Conservation (phyloP, 2,329 filamentous ascomycete species). For the Paraphoma chrysanthemicola region DNA sequence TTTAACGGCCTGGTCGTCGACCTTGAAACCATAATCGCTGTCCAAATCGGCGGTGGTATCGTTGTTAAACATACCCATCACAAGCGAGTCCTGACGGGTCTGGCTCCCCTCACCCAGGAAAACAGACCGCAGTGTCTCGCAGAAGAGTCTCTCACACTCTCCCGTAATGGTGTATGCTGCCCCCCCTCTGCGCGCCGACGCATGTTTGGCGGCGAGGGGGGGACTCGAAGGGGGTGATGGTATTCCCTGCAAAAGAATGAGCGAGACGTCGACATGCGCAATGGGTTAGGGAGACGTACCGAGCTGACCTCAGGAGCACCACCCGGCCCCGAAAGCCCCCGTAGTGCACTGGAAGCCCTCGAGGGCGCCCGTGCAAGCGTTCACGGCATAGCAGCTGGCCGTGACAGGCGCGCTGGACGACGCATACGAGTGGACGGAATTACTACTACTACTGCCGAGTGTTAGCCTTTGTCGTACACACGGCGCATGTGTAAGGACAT, state of each 20-base stretch:
- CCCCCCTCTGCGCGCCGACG: slow-evolving; percentile 73
- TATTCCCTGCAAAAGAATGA: slow-evolving; percentile 64
- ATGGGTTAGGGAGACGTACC: slow-evolving; percentile 43
- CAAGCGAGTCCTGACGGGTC: slow-evolving; percentile 80
- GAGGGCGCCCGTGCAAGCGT: slow-evolving; percentile 69
- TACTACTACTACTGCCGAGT: slow-evolving; percentile 64
- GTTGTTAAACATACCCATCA: slow-evolving; percentile 72
- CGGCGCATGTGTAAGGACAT: too few species aligned
- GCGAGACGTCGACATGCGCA: too few species aligned
- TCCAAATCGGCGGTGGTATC: slow-evolving; percentile 34
- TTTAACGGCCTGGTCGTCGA: slow-evolving; percentile 13
- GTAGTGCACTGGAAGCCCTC: slow-evolving; percentile 65
- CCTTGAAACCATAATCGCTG: background rate
- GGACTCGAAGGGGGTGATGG: slow-evolving; percentile 87
- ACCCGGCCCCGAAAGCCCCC: slow-evolving; percentile 70
- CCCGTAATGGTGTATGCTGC: slow-evolving; percentile 95
- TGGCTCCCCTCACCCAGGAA: slow-evolving; percentile 94
- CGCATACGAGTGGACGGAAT: slow-evolving; percentile 57
- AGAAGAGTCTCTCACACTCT: slow-evolving; percentile 99
- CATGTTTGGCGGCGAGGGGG: slow-evolving; percentile 79
- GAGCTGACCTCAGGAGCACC: slow-evolving; percentile 56
- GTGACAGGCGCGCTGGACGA: slow-evolving; percentile 77
- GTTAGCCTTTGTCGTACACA: background rate
- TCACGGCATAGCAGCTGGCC: slow-evolving; percentile 90
- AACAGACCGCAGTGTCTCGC: slow-evolving; percentile 89